Evolutionary conservation across 2,329 filamentous ascomycete species (phyloP).

Genomic region (Alternaria longipes): DNA sequence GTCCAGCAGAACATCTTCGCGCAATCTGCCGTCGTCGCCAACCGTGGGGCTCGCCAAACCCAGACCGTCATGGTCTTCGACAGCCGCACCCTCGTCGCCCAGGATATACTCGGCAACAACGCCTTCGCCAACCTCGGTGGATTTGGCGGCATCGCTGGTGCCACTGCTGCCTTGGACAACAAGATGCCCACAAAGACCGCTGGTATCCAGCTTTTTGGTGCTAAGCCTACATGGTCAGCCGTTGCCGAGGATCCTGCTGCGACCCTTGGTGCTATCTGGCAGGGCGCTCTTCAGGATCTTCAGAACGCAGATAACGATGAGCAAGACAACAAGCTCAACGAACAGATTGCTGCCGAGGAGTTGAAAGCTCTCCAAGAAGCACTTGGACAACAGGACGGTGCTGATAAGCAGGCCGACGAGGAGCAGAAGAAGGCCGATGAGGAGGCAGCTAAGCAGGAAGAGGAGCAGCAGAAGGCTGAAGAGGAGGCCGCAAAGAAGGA

Average conservation of each 20-base stretch:
- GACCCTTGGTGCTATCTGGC: slow-evolving; percentile 39
- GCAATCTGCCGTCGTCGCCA: slow-evolving; percentile 39
- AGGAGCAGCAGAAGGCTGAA: slow-evolving; percentile 1
- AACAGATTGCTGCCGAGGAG: slow-evolving; percentile 30
- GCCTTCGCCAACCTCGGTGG: slow-evolving; percentile 21
- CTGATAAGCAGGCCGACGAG: slow-evolving; percentile 10
- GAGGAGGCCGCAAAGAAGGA: slow-evolving; percentile 1
- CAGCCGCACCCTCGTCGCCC: slow-evolving; percentile 34
- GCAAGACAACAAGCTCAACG: slow-evolving; percentile 36
- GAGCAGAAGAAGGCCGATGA: slow-evolving; percentile 17
- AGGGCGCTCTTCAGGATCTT: slow-evolving; percentile 36
- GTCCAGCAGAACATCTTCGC: slow-evolving; percentile 42
- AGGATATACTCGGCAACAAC: slow-evolving; percentile 36
- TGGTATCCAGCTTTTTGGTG: slow-evolving; percentile 39
- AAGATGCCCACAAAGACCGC: slow-evolving; percentile 35
- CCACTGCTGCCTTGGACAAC: slow-evolving; percentile 16
- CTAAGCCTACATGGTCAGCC: slow-evolving; percentile 37
- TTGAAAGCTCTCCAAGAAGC: slow-evolving; percentile 25
- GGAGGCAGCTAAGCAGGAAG: slow-evolving; percentile 4
- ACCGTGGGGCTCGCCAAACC: slow-evolving; percentile 34
- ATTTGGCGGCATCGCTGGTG: slow-evolving; percentile 25
- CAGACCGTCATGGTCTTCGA: slow-evolving; percentile 46
- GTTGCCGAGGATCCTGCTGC: slow-evolving; percentile 42
- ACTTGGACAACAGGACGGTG: not conserved
- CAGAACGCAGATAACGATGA: slow-evolving; percentile 35